phyloP scores from a whole-genome alignment of 2,329 filamentous ascomycete species.

The Lachnellula willkommii region DNA sequence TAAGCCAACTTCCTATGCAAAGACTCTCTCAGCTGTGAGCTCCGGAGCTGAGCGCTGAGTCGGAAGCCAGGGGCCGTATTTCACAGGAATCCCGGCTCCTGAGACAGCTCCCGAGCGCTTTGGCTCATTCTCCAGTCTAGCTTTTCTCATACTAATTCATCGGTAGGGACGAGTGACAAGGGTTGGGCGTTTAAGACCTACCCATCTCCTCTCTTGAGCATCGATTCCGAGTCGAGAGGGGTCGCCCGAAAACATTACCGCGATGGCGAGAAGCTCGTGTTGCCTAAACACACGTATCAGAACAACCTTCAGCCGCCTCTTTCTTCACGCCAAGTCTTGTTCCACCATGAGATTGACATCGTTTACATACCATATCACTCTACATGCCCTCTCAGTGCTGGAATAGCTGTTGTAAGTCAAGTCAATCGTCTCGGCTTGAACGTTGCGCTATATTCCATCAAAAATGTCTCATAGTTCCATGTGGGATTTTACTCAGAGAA shows the following conservation, averaged over 20 bases:
- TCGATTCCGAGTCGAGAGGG: background rate
- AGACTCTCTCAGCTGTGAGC: too few relatives aligned
- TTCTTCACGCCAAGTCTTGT: background rate
- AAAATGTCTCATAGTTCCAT: background rate
- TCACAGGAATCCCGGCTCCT: too few relatives aligned
- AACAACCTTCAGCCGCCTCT: background rate
- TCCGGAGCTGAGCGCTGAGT: too few relatives aligned
- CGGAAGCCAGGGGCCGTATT: too few relatives aligned
- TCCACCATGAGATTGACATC: background rate
- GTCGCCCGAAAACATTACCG: background rate
- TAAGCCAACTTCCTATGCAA: background rate
- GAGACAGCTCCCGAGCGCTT: too few relatives aligned
- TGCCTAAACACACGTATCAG: background rate
- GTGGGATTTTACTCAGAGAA: too few relatives aligned
- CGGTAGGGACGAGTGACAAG: background rate
- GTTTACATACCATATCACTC: background rate
- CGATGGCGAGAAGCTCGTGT: background rate
- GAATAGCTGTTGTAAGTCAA: background rate
- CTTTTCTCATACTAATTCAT: too few relatives aligned
- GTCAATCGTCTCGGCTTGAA: background rate
- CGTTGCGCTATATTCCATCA: background rate
- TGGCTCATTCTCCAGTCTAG: too few relatives aligned
- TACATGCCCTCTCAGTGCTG: background rate
- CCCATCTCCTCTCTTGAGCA: background rate
- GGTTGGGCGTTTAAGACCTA: background rate